A percentile compares a stretch with the other conserved stretches of the same genome.
Conservation (phyloP, 345 rosid species). For the Pugionium cornutum region DNA sequence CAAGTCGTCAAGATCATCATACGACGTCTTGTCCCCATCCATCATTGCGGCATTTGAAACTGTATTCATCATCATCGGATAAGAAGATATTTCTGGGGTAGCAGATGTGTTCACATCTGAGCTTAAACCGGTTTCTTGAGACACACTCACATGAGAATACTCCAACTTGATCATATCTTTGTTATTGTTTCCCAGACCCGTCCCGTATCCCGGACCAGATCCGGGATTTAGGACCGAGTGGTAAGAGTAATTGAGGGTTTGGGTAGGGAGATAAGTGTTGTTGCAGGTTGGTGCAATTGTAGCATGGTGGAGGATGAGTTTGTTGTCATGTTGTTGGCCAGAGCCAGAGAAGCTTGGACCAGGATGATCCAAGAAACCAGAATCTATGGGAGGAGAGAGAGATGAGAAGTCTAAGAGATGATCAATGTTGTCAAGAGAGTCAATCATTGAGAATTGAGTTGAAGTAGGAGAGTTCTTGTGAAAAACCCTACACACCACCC, state of each 20-base stretch:
- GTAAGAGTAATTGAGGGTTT: slow-evolving; percentile 41
- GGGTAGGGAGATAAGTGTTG: slow-evolving; percentile 77
- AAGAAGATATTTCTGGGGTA: slow-evolving; percentile 52
- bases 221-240: slow-evolving; percentile 34
- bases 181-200: slow-evolving; percentile 28
- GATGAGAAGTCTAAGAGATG: slow-evolving; percentile 38
- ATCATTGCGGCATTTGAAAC: slow-evolving; percentile 19
- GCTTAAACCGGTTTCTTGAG: slow-evolving; percentile 60
- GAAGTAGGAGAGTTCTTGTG: slow-evolving; percentile 57
- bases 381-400: slow-evolving; percentile 35
- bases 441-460: slow-evolving; percentile 38
- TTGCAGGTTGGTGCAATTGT: slow-evolving; percentile 41
- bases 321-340: slow-evolving; percentile 28
- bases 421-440: slow-evolving; percentile 60
- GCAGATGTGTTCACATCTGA: slow-evolving; percentile 48
- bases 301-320: slow-evolving; percentile 44
- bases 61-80: slow-evolving; percentile 12
- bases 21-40: slow-evolving; percentile 30
- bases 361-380: slow-evolving; percentile 36
- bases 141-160: slow-evolving; percentile 43
- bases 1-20: slow-evolving; percentile 36
- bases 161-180: slow-evolving; percentile 39
- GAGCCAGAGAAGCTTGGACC: slow-evolving; percentile 31
- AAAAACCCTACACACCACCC: slow-evolving; percentile 96
- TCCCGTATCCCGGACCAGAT: slow-evolving; percentile 38